These are phyloP conservation scores for Trypanosoma theileri DNA, from an alignment of 208 protist genomes.

Conservation along the genomic window DNA sequence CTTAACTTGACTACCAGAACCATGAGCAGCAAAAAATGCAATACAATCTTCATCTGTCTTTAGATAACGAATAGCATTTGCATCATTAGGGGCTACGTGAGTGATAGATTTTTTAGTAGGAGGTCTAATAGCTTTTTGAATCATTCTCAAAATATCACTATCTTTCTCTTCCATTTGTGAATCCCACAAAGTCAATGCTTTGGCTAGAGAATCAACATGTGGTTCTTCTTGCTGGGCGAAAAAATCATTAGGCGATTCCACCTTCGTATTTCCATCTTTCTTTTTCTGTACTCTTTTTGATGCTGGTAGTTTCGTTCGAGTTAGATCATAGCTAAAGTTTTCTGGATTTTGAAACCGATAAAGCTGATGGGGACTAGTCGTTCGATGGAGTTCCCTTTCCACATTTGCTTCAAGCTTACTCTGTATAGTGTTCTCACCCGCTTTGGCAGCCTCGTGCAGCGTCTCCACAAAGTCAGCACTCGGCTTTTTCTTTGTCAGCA, in stretches of 20 bases:
- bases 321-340: constrained; percentile 50
- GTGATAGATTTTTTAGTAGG: constrained; percentile 46
- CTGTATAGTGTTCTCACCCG: constrained; percentile 33
- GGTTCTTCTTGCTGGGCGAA: not conserved
- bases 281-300: constrained; percentile 22
- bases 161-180: constrained; percentile 64
- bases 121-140: constrained; percentile 74
- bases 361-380: constrained; percentile 51
- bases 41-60: constrained; percentile 92
- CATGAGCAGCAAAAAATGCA: constrained; percentile 92
- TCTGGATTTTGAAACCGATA: constrained; percentile 82
- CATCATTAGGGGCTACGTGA: constrained; percentile 87
- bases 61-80: constrained; percentile 64
- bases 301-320: constrained; percentile 1
- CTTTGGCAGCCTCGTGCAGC: constrained; percentile 12
- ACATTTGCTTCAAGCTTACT: constrained; percentile 78
- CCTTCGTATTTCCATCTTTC: not conserved
- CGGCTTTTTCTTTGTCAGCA: constrained; percentile 26
- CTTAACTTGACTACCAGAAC: constrained; percentile 87
- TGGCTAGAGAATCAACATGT: not conserved
- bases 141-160: constrained; percentile 77
- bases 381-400: constrained; percentile 60
- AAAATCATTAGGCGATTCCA: not conserved
- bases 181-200: constrained; percentile 20
- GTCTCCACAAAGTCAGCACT: constrained; percentile 20